These are phyloP conservation scores for Chrysochromulina parva DNA, from an alignment of 78 protist genomes.

Conservation along the genomic window DNA sequence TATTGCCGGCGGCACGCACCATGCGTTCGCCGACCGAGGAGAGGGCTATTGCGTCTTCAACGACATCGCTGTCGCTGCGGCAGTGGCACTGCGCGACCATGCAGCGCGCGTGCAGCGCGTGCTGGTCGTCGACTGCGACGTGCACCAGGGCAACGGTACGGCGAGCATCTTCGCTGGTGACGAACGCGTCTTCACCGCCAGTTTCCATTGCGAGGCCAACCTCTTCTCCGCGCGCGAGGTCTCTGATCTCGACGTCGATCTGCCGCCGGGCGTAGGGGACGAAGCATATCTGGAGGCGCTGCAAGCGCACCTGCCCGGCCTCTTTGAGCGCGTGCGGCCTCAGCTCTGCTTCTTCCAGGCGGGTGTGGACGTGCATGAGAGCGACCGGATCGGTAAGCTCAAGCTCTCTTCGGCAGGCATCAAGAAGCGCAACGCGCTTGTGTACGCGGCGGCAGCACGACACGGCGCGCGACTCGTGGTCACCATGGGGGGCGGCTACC, in stretches of 20 bases:
- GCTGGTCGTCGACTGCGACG: neutral
- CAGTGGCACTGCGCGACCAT: neutral
- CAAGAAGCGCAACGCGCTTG: neutral
- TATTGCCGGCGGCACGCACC: slow-evolving; percentile 22
- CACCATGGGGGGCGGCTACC: neutral
- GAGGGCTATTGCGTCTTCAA: neutral
- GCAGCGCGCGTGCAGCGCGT: neutral
- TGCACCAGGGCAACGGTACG: neutral
- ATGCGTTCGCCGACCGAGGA: neutral
- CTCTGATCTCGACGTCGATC: neutral
- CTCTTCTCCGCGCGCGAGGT: neutral
- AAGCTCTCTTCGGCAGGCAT: neutral
- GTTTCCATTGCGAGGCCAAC: neutral
- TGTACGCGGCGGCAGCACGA: neutral
- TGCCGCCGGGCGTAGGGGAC: neutral
- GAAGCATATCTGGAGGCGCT: neutral
- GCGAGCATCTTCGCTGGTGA: neutral
- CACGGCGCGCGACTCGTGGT: neutral
- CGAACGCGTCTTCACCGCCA: neutral
- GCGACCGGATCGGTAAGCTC: neutral
- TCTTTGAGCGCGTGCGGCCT: neutral
- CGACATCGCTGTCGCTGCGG: slow-evolving; percentile 8
- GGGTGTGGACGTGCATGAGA: neutral
- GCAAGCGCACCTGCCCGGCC: neutral
- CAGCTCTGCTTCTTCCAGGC: neutral